Evolutionary conservation across 1,284 basidiomycete genomes (phyloP), one percentile per base, ranked within the genome.

Genomic region (Pseudozyma sp.): DNA sequence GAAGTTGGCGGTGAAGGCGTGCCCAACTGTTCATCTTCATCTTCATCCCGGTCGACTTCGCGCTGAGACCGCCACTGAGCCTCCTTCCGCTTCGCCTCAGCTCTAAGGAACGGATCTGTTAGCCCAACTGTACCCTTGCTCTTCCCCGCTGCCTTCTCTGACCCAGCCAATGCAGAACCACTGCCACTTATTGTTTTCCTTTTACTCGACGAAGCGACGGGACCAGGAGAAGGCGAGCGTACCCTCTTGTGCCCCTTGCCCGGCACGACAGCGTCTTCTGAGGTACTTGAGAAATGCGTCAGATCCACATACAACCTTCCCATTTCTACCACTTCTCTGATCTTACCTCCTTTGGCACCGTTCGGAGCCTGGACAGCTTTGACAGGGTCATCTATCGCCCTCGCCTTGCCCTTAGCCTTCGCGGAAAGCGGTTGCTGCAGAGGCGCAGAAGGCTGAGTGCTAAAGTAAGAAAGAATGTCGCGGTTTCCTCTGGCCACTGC

Each of bases 381-480:
- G 9, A n/a, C 3, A 40, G 43, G 43, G 3, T 44, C 45, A 36
- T 65, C 56, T 6, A 59, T n/a, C 12, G 48, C 57, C 14, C 52
- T 47, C 12, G 52, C 39, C 21, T 66, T 66, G 39, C 52, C 57
- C 16, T 66, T 55, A 6, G 42, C 13, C n/a, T 21, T 47, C 11
- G 53, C 43, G n/a, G 50, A 43, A 5, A 6, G 21, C 18, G 39
- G 50, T 1, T 36, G 39, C 3, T 44, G 50, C 40, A 50, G 43
- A 13, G 54, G 18, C 5, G 25, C 25, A 6, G 49, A 35, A 11
- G 48, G 16, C n/a, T 44, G 55, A 1, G 36, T 54, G 13, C 44
- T 8, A 14, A 69, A 63, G 47, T 63, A 69, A 11, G 66, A 69
- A 7, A 55, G 44, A 2, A 69, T 56, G 42, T 69, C 56, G 14